These are phyloP conservation scores for Rickenella mellea DNA, from an alignment of 768 basidiomycete species.

Conservation along the genomic window DNA sequence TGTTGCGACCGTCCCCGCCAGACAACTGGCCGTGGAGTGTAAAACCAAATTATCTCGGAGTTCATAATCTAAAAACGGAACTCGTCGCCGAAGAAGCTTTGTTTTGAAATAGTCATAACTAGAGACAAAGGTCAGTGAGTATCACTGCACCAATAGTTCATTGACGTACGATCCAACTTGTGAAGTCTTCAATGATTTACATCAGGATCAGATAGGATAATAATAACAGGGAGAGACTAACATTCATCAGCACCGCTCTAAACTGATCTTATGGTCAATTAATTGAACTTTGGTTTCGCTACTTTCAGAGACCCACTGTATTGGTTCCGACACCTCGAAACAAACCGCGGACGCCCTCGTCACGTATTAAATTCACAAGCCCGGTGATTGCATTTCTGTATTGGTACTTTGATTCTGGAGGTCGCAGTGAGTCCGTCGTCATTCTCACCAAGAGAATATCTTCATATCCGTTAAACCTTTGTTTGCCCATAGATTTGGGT, in stretches of 20 bases:
- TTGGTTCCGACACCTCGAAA: conserved; percentile 73
- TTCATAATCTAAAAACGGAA: conserved; percentile 51
- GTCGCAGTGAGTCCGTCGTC: conserved; percentile 77
- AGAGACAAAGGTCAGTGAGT: neutral
- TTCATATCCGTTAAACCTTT: conserved; percentile 34
- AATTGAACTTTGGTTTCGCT: neutral
- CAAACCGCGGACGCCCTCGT: conserved; percentile 64
- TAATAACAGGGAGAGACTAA: conserved; percentile 24
- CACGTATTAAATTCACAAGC: conserved; percentile 49
- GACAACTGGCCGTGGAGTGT: conserved; percentile 57
- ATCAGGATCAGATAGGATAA: neutral
- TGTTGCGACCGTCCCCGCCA: conserved; percentile 70
- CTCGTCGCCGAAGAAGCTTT: conserved; percentile 36
- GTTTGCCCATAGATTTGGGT: neutral
- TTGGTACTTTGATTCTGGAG: conserved; percentile 62
- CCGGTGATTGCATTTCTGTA: conserved; percentile 78
- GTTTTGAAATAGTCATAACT: conserved; percentile 77
- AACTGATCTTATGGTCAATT: conserved; percentile 22
- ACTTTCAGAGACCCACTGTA: conserved; percentile 33
- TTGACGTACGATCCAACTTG: conserved; percentile 68
- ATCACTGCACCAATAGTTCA: neutral
- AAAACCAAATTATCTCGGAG: conserved; percentile 56
- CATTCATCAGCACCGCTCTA: conserved; percentile 70
- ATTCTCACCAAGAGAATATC: conserved; percentile 75
- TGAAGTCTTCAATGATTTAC: conserved; percentile 40